Evolutionary conservation across 1,284 basidiomycete genomes (phyloP), one percentile per base, ranked within the genome.

Genomic region (Heterobasidion irregulare): DNA sequence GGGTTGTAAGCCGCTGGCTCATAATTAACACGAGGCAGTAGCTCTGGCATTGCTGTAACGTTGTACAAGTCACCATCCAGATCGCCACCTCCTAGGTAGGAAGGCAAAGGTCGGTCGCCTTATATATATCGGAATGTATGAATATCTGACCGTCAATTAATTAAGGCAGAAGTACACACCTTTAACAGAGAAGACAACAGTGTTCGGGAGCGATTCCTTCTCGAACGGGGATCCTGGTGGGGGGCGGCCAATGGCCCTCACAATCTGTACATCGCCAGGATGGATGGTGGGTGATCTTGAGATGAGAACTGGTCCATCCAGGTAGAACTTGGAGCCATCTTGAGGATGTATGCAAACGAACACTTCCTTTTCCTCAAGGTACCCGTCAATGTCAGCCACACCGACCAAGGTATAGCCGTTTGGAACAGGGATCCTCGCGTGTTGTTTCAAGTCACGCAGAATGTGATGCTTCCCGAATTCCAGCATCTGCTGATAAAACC

Each of bases 231-330:
- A 79, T 5, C 71, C 75, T 10, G 65, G 59, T 1, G 78, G 79
- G 0, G 83, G 83, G n/a, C 57, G 58, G 5, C 84, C 84, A 33
- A 88, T 83, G 1, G 83, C 84, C 8, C 63, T 59, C 3, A 75
- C 83, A n/a, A 85, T 65, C 62, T 81, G 80, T 2, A 85, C 78
- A 64, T 88, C 86, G 0, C 84, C 85, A 1, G 83, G 84, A 63
- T 86, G 83, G 35, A 85, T 82, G 3, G 77, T 79, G 0, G 85
- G 86, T 0, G 82, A 84, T 15, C 84, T 75, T 15, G 83, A 81
- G 46, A 88, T 76, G 44, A 83, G 61, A 2, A 83, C 70, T 6
- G 67, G 71, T 0, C 86, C 85, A 58, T 81, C 68, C 1, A 88
- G 68, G 62, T 79, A 86, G 1, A 70, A 66, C 0, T 65, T 61